phyloP scores from a whole-genome alignment of 768 basidiomycete species.

The Omphalotus guepiniiformis region DNA sequence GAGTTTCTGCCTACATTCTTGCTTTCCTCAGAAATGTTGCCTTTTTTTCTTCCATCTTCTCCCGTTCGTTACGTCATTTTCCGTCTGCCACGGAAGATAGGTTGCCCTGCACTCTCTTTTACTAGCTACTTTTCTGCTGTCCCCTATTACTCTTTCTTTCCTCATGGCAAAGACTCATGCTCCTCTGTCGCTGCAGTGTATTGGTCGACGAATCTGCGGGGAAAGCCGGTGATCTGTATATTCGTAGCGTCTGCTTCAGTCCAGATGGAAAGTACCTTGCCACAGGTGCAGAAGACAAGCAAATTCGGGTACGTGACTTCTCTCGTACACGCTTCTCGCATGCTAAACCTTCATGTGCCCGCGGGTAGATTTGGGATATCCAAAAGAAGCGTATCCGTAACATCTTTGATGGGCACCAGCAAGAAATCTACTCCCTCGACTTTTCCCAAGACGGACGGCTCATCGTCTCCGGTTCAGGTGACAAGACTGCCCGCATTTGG shows the following conservation, averaged over 20 bases:
- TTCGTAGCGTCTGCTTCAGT: constrained; percentile 86
- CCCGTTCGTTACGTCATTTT: too few relatives aligned
- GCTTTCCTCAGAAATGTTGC: too few relatives aligned
- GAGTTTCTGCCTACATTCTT: constrained; percentile 12
- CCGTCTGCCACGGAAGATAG: too few relatives aligned
- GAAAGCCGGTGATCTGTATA: constrained; percentile 69
- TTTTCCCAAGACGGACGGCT: constrained; percentile 84
- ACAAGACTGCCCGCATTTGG: constrained; percentile 47
- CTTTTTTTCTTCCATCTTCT: too few relatives aligned
- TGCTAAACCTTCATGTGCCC: constrained; percentile 20
- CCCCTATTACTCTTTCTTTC: neutral
- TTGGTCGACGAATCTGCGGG: constrained; percentile 56
- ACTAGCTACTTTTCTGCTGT: too few relatives aligned
- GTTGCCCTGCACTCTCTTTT: too few relatives aligned
- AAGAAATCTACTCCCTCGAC: constrained; percentile 93
- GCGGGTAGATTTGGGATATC: constrained; percentile 85
- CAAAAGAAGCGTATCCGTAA: constrained; percentile 71
- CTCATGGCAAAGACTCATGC: constrained; percentile 1
- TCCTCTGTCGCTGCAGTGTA: constrained; percentile 42
- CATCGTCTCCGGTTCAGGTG: constrained; percentile 88
- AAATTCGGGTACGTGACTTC: constrained; percentile 66
- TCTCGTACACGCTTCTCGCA: constrained; percentile 26
- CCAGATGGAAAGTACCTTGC: constrained; percentile 91
- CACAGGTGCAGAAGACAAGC: constrained; percentile 93
- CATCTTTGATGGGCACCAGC: constrained; percentile 83